phyloP scores from a whole-genome alignment of 805 yeast species.

The Ogataea paradorogensis region DNA sequence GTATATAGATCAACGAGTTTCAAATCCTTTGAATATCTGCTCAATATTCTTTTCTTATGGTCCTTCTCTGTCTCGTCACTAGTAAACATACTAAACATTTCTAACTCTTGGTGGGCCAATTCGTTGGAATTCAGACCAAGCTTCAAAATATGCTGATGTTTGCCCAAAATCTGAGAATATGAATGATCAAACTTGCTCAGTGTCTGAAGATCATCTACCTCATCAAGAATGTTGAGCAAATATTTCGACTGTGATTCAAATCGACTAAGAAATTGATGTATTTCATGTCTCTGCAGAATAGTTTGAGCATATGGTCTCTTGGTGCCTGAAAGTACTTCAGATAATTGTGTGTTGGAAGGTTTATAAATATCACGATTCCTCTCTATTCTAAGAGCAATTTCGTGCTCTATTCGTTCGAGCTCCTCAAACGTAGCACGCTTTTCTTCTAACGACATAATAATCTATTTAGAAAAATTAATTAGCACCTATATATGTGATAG shows the following conservation, averaged over 20 bases:
- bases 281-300: slow-evolving; percentile 34
- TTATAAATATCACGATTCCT: slow-evolving; percentile 56
- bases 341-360: slow-evolving; percentile 18
- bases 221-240: slow-evolving; percentile 18
- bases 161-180: slow-evolving; percentile 31
- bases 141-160: slow-evolving; percentile 29
- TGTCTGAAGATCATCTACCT: slow-evolving; percentile 10
- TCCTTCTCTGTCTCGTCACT: slow-evolving; percentile 18
- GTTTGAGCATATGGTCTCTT: slow-evolving; percentile 52
- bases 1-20: slow-evolving; percentile 50
- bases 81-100: slow-evolving; percentile 33
- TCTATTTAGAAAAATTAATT: neutral
- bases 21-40: slow-evolving; percentile 49
- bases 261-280: slow-evolving; percentile 47
- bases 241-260: slow-evolving; percentile 35
- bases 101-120: slow-evolving; percentile 14
- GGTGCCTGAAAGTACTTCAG: slow-evolving; percentile 33
- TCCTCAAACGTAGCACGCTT: slow-evolving; percentile 51
- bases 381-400: slow-evolving; percentile 58
- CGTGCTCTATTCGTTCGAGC: slow-evolving; percentile 67
- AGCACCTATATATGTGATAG: neutral
- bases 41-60: slow-evolving; percentile 39
- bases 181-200: slow-evolving; percentile 39
- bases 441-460: slow-evolving; percentile 32
- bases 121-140: slow-evolving; percentile 24